Percentiles rank a stretch among this genome's conserved stretches.
These are phyloP conservation scores for Lophiostoma macrostomum DNA, from an alignment of 495 filamentous ascomycete species.

Conservation along the genomic window DNA sequence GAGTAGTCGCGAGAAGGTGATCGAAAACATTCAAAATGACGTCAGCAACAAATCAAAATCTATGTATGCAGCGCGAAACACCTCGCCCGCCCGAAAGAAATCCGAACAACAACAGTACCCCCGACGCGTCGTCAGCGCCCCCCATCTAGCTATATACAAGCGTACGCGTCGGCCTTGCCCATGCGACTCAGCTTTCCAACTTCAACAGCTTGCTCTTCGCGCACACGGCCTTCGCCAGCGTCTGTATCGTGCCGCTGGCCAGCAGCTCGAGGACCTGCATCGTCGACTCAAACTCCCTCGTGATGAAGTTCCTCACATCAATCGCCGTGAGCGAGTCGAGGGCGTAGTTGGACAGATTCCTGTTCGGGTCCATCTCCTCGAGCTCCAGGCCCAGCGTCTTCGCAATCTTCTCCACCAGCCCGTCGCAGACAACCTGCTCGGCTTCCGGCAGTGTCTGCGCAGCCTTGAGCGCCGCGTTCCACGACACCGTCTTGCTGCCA, in stretches of 20 bases:
- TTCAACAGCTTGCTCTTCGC: constrained; percentile 2
- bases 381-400: neutral
- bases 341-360: neutral
- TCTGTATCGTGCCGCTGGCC: neutral
- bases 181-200: neutral
- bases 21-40: too few species aligned
- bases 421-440: constrained; percentile 6
- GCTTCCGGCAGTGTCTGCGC: neutral
- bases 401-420: neutral
- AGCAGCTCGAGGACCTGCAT: constrained; percentile 6
- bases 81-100: too few species aligned
- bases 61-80: too few species aligned
- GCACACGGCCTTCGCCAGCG: neutral
- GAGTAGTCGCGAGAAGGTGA: too few species aligned
- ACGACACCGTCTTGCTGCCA: neutral
- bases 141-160: too few species aligned
- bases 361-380: neutral
- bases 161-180: too few species aligned
- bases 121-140: too few species aligned
- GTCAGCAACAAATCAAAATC: too few species aligned
- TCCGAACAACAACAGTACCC: too few species aligned
- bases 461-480: constrained; percentile 2
- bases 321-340: constrained; percentile 6
- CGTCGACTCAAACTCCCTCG: neutral
- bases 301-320: constrained; percentile 11